These are phyloP conservation scores for Metschnikowia lachancei DNA, from an alignment of 805 yeast genomes.

Conservation along the genomic window DNA sequence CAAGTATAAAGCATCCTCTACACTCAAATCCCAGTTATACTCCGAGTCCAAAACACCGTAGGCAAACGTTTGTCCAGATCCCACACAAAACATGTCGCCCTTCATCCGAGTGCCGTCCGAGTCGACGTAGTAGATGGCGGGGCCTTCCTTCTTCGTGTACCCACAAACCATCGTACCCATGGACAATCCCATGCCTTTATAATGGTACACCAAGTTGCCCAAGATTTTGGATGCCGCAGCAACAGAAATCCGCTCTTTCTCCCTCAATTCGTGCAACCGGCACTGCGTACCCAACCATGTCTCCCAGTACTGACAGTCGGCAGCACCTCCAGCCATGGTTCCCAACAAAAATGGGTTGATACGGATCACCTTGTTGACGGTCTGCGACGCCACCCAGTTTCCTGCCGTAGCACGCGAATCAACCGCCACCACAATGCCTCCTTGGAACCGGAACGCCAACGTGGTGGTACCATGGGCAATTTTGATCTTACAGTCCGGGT, in stretches of 20 bases:
- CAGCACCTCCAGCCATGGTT: slow-evolving; percentile 99
- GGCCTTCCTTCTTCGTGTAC: slow-evolving; percentile 91
- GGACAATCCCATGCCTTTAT: slow-evolving; percentile 97
- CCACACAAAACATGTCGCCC: slow-evolving; percentile 95
- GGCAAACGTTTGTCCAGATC: slow-evolving; percentile 98
- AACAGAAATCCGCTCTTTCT: slow-evolving; percentile 90
- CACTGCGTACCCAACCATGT: slow-evolving; percentile 98
- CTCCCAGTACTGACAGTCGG: slow-evolving; percentile 99
- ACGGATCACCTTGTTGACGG: slow-evolving; percentile 95
- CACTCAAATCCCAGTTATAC: slow-evolving; percentile 85
- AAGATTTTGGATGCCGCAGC: slow-evolving; percentile 96
- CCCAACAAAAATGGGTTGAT: slow-evolving; percentile 94
- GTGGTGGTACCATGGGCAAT: slow-evolving; percentile 99
- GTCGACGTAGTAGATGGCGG: slow-evolving; percentile 93
- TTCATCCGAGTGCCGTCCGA: slow-evolving; percentile 94
- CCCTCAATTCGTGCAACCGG: slow-evolving; percentile 88
- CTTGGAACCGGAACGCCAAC: slow-evolving; percentile 91
- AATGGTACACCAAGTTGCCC: slow-evolving; percentile 83
- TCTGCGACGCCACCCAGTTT: slow-evolving; percentile 95
- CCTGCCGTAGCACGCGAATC: slow-evolving; percentile 99
- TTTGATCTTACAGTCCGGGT: slow-evolving; percentile 92
- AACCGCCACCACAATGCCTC: slow-evolving; percentile 93
- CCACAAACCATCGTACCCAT: slow-evolving; percentile 99
- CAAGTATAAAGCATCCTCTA: slow-evolving; percentile 88
- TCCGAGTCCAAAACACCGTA: slow-evolving; percentile 96